Conservation (phyloP, 2,329 filamentous ascomycete genomes). For the Pyrenochaeta sp. region DNA sequence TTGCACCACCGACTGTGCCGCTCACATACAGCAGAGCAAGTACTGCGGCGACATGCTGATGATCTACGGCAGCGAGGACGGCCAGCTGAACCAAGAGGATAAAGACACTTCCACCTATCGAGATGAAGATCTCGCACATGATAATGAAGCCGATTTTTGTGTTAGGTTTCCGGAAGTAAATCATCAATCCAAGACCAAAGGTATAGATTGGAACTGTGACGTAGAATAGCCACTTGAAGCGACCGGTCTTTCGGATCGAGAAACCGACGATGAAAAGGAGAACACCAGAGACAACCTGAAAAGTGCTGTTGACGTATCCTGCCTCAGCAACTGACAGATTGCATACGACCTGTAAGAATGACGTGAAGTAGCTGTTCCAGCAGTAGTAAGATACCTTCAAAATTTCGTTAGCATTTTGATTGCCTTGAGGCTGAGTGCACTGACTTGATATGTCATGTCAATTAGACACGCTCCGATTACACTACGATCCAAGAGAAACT, state of each 20-base stretch:
- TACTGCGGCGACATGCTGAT: slow-evolving; percentile 56
- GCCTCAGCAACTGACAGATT: slow-evolving; percentile 62
- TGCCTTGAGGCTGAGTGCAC: neutral
- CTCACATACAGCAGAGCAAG: slow-evolving; percentile 62
- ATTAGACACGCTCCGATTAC: slow-evolving; percentile 68
- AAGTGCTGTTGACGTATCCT: slow-evolving; percentile 66
- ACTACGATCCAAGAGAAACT: slow-evolving; percentile 64
- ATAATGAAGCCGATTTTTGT: slow-evolving; percentile 35
- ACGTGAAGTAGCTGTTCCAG: slow-evolving; percentile 62
- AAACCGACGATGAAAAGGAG: slow-evolving; percentile 52
- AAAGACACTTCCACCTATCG: slow-evolving; percentile 30
- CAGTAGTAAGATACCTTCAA: slow-evolving; percentile 58
- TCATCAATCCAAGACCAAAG: slow-evolving; percentile 43
- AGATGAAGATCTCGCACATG: slow-evolving; percentile 40
- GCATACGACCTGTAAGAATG: slow-evolving; percentile 66
- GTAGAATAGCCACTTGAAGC: slow-evolving; percentile 65
- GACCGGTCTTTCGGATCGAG: slow-evolving; percentile 63
- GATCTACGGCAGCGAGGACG: slow-evolving; percentile 38
- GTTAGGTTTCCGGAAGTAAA: slow-evolving; percentile 33
- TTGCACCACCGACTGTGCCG: slow-evolving; percentile 60
- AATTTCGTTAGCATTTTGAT: neutral
- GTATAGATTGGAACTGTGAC: slow-evolving; percentile 65
- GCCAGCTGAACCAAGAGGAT: slow-evolving; percentile 32
- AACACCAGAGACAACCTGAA: slow-evolving; percentile 63
- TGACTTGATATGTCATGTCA: slow-evolving; percentile 57